A percentile compares a stretch with the other conserved stretches of the same genome.
These are phyloP conservation scores for Candida methanosorbosa DNA, from an alignment of 805 yeast genomes.

Conservation along the genomic window DNA sequence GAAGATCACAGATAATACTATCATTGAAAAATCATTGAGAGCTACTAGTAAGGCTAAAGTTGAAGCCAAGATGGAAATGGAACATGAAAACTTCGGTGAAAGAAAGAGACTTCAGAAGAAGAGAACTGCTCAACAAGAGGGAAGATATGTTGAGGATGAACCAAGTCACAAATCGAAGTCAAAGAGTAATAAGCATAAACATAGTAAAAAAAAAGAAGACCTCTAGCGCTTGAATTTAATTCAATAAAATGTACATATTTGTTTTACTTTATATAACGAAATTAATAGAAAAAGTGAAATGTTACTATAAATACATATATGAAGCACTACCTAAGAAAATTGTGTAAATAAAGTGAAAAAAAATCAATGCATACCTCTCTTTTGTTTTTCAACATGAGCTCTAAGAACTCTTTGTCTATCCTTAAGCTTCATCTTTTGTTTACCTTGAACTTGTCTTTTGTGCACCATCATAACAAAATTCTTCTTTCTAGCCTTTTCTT, in stretches of 20 bases:
- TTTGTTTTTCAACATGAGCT: slow-evolving; percentile 85
- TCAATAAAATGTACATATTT: too few species aligned
- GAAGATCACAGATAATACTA: slow-evolving; percentile 63
- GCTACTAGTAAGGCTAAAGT: slow-evolving; percentile 76
- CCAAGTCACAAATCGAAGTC: not conserved
- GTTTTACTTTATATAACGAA: too few species aligned
- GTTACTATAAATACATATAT: too few species aligned
- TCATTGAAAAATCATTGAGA: slow-evolving; percentile 64
- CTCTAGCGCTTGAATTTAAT: too few species aligned
- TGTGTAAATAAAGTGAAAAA: too few species aligned
- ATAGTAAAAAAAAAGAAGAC: slow-evolving; percentile 2
- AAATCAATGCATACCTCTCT: slow-evolving; percentile 52
- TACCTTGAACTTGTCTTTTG: slow-evolving; percentile 89
- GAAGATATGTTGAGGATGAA: not conserved
- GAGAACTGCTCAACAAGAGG: slow-evolving; percentile 5
- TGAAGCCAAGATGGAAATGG: slow-evolving; percentile 91
- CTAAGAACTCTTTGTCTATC: slow-evolving; percentile 82
- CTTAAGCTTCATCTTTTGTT: slow-evolving; percentile 79
- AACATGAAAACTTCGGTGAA: slow-evolving; percentile 81
- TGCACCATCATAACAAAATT: slow-evolving; percentile 98
- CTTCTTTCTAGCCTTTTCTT: slow-evolving; percentile 96
- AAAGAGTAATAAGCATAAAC: too few species aligned
- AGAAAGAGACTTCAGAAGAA: slow-evolving; percentile 15
- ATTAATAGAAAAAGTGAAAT: too few species aligned
- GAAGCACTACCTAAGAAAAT: too few species aligned